These are phyloP conservation scores for Yamadazyma diddensiae DNA, from an alignment of 1,139 yeast species.

Conservation along the genomic window DNA sequence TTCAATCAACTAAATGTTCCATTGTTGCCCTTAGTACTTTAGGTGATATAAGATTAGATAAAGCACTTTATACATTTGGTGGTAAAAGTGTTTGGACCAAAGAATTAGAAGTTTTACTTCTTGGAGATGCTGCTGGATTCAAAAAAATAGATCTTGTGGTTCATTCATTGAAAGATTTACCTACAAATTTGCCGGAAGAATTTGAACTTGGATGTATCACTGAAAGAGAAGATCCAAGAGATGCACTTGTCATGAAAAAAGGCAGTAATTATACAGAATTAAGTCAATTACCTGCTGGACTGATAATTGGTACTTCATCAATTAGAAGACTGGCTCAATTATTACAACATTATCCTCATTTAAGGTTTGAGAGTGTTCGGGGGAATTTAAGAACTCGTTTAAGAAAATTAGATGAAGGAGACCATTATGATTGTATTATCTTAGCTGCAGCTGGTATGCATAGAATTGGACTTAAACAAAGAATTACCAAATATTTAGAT, in stretches of 20 bases:
- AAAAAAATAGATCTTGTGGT: constrained; percentile 84
- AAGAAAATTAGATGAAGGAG: constrained; percentile 67
- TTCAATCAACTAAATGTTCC: constrained; percentile 60
- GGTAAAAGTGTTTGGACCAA: constrained; percentile 97
- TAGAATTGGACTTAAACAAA: constrained; percentile 64
- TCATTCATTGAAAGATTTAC: constrained; percentile 94
- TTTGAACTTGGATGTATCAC: constrained; percentile 87
- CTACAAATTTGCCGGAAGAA: constrained; percentile 85
- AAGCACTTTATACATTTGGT: constrained; percentile 90
- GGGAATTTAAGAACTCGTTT: constrained; percentile 87
- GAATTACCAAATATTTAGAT: constrained; percentile 70
- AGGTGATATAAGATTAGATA: constrained; percentile 83
- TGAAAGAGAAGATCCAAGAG: constrained; percentile 86
- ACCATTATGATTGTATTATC: constrained; percentile 71
- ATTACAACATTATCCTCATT: constrained; percentile 39
- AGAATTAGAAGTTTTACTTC: constrained; percentile 78
- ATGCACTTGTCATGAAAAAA: constrained; percentile 80
- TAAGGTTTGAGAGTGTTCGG: constrained; percentile 68
- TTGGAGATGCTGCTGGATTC: constrained; percentile 57
- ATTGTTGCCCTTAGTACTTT: constrained; percentile 80
- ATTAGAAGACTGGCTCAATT: constrained; percentile 82
- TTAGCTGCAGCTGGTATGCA: constrained; percentile 91
- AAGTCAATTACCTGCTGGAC: constrained; percentile 75
- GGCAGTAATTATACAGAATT: constrained; percentile 63
- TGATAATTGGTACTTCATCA: constrained; percentile 92